Base-by-base conservation (phyloP, 169 alveolate genomes). In the Pseudocohnilembus persalinus region DNA sequence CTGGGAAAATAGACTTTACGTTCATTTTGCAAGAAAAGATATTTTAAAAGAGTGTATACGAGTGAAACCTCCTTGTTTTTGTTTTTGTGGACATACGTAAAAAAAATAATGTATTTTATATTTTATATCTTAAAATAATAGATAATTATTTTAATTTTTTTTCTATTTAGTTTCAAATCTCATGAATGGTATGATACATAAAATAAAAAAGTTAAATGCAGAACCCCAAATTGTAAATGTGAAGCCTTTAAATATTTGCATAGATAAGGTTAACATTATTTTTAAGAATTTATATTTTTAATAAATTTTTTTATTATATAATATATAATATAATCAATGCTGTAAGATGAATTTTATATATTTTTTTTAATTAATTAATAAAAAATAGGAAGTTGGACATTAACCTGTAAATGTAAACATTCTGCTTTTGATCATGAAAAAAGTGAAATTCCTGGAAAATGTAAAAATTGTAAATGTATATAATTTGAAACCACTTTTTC, bases 341-440 rank as follows among this genome's bases (percentile, higher is more conserved):
- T n/a, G n/a, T n/a, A n/a, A n/a, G n/a, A n/a, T n/a, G n/a, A n/a
- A n/a, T n/a, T n/a, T n/a, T n/a, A n/a, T n/a, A n/a, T n/a, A n/a
- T n/a, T n/a, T n/a, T n/a, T n/a, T n/a, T n/a, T n/a, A n/a, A n/a
- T n/a, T n/a, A n/a, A n/a, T n/a, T n/a, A n/a, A n/a, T n/a, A n/a
- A n/a, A n/a, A n/a, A n/a, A n/a, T 49, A 77, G 82, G 82, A 31
- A 77, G 82, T 11, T 94, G 95, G 94, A 88, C 84, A 86, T 93
- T 92, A 15, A 84, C 87, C 73, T 94, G 96, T 73, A 85, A 87
- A 81, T 94, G 97, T 84, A 94, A 94, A 65, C 97, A 94, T 85
- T 82, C 86, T 27, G 94, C 91, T 88, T 90, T 68, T 77, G 95
- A 94, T 76, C 97, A 94, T 88, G 89, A 11, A 49, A 49, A 49